Base-by-base conservation (phyloP, 208 protist species). In the Crithidia brevicula region DNA sequence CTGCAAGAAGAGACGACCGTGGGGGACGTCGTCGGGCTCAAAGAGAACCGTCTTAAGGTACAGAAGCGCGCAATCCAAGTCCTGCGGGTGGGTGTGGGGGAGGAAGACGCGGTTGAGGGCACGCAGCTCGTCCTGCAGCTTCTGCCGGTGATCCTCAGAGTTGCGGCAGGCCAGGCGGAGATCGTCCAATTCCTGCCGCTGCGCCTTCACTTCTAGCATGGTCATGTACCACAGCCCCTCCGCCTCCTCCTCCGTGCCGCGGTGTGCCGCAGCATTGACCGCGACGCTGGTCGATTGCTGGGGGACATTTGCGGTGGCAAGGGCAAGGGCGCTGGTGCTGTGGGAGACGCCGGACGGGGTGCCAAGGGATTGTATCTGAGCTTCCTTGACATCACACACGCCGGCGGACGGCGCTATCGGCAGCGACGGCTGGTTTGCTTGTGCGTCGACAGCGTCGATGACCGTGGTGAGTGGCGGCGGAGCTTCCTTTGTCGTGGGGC, bases 121-220 rank as follows among this genome's bases (percentile, higher is more conserved):
- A 16, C 78, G 61, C 54, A 92, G 62, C 36, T 72, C 70, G 42
- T 74, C 63, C 31, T 74, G 63, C 9, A 62, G 43, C 11, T 40
- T n/a, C 33, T 60, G 49, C 13, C 64, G 59, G 22, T 68, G 27
- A 6, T 92, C 83, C 57, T 91, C 83, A n/a, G 82, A 74, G 28
- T 56, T 72, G 33, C 40, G 68, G 20, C 78, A 46, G 8, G 74
- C 75, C 20, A 79, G 38, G 7, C 72, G 61, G 18, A 86, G 50
- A 13, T 93, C 83, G 22, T 72, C 63, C n/a, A 93, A 78, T 53
- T 93, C 86, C 47, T 68, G 65, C 65, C 77, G 63, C 54, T 81
- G 81, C 36, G 90, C 86, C 36, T 79, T 83, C 38, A 88, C 65
- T 70, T 95, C 90, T 10, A 93, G 62, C 73, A 83, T 73, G 45